Conservation (phyloP, 1,284 basidiomycete genomes). For the Puccinia hordei region DNA sequence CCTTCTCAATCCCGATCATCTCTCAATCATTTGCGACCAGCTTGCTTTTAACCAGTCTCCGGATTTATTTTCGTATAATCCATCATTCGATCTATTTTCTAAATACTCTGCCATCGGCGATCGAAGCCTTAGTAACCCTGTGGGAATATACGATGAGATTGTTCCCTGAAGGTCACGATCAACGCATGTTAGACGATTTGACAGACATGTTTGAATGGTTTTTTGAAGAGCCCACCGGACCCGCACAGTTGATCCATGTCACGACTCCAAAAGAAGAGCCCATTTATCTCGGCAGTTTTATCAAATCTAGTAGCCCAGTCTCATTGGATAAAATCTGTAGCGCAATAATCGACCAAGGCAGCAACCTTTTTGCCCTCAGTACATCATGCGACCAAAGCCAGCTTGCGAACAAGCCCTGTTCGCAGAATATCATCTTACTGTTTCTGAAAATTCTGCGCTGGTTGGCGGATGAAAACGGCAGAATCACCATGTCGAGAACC, state of each 20-base stretch:
- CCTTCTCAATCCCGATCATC: constrained; percentile 46
- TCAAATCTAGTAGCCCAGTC: constrained; percentile 26
- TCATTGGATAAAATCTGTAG: constrained; percentile 47
- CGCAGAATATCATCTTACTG: constrained; percentile 25
- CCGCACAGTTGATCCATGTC: background rate
- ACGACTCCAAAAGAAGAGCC: background rate
- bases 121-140: constrained; percentile 35
- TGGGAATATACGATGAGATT: constrained; percentile 43
- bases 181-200: constrained; percentile 29
- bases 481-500: constrained; percentile 12
- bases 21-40: constrained; percentile 35
- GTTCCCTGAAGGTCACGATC: constrained; percentile 35
- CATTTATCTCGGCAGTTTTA: constrained; percentile 24
- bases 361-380: constrained; percentile 16
- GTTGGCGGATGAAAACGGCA: constrained; percentile 30
- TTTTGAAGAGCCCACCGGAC: constrained; percentile 16
- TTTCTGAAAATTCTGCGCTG: constrained; percentile 39
- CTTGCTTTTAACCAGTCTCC: constrained; percentile 36
- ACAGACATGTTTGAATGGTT: constrained; percentile 36
- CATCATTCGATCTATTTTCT: constrained; percentile 44
- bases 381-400: background rate
- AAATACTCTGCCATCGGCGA: constrained; percentile 40
- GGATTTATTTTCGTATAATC: constrained; percentile 34
- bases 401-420: background rate
- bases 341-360: constrained; percentile 30